A percentile compares a stretch with the other conserved stretches of the same genome.
These are phyloP conservation scores for Zopfia rhizophila DNA, from an alignment of 2,329 filamentous ascomycete species.

Conservation along the genomic window DNA sequence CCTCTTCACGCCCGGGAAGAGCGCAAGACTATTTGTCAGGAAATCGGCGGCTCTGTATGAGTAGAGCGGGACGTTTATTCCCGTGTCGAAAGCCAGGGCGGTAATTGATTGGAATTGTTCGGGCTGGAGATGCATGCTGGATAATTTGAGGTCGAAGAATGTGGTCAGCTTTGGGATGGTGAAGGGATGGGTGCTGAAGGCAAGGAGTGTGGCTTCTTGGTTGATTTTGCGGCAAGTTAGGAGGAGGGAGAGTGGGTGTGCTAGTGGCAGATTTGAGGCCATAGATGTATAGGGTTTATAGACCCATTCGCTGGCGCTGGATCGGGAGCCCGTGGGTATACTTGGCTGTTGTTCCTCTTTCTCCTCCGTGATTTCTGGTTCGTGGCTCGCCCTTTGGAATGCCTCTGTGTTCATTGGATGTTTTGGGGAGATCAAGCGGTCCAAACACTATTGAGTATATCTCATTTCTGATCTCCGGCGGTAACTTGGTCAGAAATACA, in stretches of 20 bases:
- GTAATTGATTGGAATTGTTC: conserved; percentile 10
- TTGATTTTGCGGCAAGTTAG: conserved; percentile 21
- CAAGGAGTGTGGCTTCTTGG: conserved; percentile 23
- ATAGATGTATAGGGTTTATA: no score
- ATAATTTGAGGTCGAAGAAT: conserved; percentile 13
- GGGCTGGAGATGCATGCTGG: conserved; percentile 3
- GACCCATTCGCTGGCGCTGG: no score
- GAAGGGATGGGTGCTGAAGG: conserved; percentile 25
- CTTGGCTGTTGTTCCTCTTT: no score
- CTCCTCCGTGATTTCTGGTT: no score
- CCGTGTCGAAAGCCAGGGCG: conserved; percentile 6
- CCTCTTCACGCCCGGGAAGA: conserved; percentile 7
- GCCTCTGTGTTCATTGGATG: no score
- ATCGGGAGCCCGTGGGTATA: no score
- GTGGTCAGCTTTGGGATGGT: conserved; percentile 11
- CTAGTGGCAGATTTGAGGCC: no score
- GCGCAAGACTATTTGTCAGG: conserved; percentile 4
- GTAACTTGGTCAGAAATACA: conserved; percentile 16
- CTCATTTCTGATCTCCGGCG: conserved; percentile 23
- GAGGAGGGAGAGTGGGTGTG: conserved; percentile 22
- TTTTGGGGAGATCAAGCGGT: no score
- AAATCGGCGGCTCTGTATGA: not conserved
- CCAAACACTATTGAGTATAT: conserved; percentile 20
- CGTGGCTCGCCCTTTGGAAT: no score
- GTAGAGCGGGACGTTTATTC: not conserved